A percentile compares a stretch with the other conserved stretches of the same genome.
Evolutionary conservation across 2,329 filamentous ascomycete species (phyloP).

Genomic region (Neoscytalidium dimidiatum): DNA sequence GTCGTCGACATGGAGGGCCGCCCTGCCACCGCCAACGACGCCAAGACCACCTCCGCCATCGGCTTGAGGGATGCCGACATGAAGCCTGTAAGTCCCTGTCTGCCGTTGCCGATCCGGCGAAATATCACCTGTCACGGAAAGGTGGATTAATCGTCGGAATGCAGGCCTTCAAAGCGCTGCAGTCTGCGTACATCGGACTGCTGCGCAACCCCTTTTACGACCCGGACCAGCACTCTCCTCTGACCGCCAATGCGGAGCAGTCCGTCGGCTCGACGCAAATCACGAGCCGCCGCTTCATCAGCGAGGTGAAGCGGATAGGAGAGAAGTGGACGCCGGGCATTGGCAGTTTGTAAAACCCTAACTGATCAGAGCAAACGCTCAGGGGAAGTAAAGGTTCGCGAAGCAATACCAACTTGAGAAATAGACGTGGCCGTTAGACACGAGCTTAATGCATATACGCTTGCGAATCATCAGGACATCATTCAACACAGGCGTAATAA

Average conservation of each 20-base stretch:
- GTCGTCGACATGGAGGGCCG: constrained; percentile 88
- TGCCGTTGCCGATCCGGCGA: no score
- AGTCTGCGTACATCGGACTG: constrained; percentile 85
- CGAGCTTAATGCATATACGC: neutral
- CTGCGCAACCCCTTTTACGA: constrained; percentile 94
- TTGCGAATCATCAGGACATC: neutral
- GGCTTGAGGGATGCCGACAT: constrained; percentile 85
- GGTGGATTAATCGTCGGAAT: no score
- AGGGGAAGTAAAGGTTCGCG: neutral
- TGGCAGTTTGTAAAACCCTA: constrained; percentile 52
- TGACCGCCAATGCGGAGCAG: constrained; percentile 46
- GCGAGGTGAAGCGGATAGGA: constrained; percentile 83
- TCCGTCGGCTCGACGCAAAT: constrained; percentile 64
- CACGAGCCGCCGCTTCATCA: constrained; percentile 75
- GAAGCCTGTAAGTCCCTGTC: constrained; percentile 68
- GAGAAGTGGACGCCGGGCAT: constrained; percentile 80
- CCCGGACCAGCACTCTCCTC: constrained; percentile 78
- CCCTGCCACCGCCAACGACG: constrained; percentile 40
- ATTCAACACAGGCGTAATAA: neutral
- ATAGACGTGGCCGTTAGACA: neutral
- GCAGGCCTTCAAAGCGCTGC: constrained; percentile 84
- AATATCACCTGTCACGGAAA: no score
- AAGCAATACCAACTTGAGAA: neutral
- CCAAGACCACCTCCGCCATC: constrained; percentile 50
- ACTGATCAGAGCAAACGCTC: neutral